These are phyloP conservation scores for Aspergillus biplanus DNA, from an alignment of 495 filamentous ascomycete genomes.

Conservation along the genomic window DNA sequence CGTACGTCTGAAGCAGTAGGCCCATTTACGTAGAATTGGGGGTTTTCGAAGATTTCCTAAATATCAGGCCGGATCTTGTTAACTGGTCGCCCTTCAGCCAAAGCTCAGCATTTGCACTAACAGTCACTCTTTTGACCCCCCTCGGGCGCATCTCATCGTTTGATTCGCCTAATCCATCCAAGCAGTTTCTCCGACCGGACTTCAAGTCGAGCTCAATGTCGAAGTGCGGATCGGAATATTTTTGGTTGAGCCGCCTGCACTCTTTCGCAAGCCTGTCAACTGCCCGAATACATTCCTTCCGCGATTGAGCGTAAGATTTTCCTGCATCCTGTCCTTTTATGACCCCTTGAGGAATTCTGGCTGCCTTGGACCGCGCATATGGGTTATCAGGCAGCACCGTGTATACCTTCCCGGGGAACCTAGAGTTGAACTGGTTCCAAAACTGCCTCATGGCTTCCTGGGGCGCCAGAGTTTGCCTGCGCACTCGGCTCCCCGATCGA, in stretches of 20 bases:
- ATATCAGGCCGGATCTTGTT: neutral
- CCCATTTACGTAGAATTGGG: constrained; percentile 83
- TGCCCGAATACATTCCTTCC: constrained; percentile 67
- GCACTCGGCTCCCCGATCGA: constrained; percentile 42
- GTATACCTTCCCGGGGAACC: constrained; percentile 62
- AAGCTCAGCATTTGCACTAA: constrained; percentile 28
- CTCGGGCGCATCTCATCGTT: constrained; percentile 54
- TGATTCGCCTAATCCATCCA: constrained; percentile 59
- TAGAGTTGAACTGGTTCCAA: constrained; percentile 77
- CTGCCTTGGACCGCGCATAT: constrained; percentile 64
- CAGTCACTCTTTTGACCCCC: constrained; percentile 67
- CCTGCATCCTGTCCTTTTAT: constrained; percentile 60
- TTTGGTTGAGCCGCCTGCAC: constrained; percentile 83
- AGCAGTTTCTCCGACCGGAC: constrained; percentile 57
- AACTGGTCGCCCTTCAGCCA: neutral
- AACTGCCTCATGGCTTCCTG: constrained; percentile 76
- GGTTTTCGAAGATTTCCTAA: constrained; percentile 86
- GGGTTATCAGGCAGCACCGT: constrained; percentile 75
- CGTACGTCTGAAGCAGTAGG: constrained; percentile 81
- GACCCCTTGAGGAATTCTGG: constrained; percentile 54
- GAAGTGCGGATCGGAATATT: constrained; percentile 88
- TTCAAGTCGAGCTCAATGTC: constrained; percentile 84
- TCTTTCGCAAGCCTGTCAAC: constrained; percentile 83
- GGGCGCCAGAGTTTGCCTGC: constrained; percentile 60
- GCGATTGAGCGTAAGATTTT: constrained; percentile 74